Conservation (phyloP, 139 green algal genomes). For the Asterochloris erici region DNA sequence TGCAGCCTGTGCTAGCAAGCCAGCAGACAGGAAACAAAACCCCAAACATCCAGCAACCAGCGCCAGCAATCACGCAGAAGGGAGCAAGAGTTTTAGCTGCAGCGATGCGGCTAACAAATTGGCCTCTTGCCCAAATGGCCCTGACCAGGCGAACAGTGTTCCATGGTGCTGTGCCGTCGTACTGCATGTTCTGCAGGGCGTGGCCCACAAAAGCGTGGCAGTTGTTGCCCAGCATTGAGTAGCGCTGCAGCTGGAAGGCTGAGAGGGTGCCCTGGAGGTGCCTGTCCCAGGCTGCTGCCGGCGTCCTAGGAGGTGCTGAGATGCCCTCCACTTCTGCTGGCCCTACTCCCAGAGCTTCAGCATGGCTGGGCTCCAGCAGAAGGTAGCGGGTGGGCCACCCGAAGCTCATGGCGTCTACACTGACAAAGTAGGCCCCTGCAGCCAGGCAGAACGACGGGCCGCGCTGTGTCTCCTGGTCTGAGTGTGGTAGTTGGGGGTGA, state of each 20-base stretch:
- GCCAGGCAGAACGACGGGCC: too few species aligned
- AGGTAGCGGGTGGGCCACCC: constrained; percentile 30
- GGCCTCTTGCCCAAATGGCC: neutral
- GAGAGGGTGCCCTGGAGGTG: constrained; percentile 3
- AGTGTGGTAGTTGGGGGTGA: too few species aligned
- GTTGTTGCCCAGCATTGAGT: constrained; percentile 43
- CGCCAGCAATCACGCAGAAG: neutral
- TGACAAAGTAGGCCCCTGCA: constrained; percentile 12
- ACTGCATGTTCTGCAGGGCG: constrained; percentile 35
- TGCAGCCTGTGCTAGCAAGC: neutral
- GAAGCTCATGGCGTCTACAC: constrained; percentile 31
- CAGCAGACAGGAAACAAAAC: neutral
- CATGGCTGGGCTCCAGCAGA: neutral
- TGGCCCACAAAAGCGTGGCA: constrained; percentile 48
- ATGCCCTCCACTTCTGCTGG: neutral
- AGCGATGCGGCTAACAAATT: neutral
- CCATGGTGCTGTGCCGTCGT: constrained; percentile 23
- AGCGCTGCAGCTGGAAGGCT: constrained; percentile 32
- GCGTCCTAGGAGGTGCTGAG: neutral
- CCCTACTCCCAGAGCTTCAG: neutral
- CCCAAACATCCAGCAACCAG: neutral
- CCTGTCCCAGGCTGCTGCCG: constrained; percentile 21
- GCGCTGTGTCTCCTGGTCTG: too few species aligned
- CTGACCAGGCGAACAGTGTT: constrained; percentile 30
- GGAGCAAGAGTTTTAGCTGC: neutral